Base-by-base conservation (phyloP, 345 rosid genomes). In the Aurinia saxatilis region DNA sequence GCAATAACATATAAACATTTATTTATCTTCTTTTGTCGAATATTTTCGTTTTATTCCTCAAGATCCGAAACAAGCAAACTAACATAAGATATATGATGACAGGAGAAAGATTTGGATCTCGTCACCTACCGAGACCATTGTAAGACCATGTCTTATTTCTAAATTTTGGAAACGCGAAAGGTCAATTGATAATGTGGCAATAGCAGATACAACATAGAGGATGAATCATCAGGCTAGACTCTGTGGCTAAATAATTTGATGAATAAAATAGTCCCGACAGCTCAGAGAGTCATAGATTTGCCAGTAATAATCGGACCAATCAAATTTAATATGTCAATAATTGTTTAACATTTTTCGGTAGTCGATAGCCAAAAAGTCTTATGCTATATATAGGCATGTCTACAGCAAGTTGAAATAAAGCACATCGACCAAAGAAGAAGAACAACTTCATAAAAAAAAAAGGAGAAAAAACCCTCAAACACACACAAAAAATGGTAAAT, bases 161-260 rank as follows among this genome's bases (percentile, higher is more conserved):
- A 40, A 29, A 12, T 16, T 13, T 51, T 21, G 31, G 21, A 35
- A 34, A 63, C 17, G 65, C 71, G 65, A 67, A 38, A 21, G 17
- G 50, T 36, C 42, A 39, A 35, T 48, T 72, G 78, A 37, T 60
- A 76, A 81, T 71, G 86, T 80, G 87, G 80, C 86, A 50, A 36
- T 29, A 72, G 50, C 21, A 60, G 75, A 68, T 78, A 73, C 83
- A 76, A 60, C 49, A 57, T 5, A 49, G 55, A 65, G 55, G 76
- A 77, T 82, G 80, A 80, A 75, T 77, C 64, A 58, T 41, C 53
- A 67, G 60, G 72, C 72, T 76, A 35, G 39, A 57, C 56, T 60
- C 55, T 11, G 49, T 54, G 69, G 56, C 29, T 59, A 39, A 68
- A 47, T 41, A 69, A 65, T 39, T 70, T 78, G 68, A 63, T 59